phyloP scores from a whole-genome alignment of 83 land plant species.

The Picea mariana region DNA sequence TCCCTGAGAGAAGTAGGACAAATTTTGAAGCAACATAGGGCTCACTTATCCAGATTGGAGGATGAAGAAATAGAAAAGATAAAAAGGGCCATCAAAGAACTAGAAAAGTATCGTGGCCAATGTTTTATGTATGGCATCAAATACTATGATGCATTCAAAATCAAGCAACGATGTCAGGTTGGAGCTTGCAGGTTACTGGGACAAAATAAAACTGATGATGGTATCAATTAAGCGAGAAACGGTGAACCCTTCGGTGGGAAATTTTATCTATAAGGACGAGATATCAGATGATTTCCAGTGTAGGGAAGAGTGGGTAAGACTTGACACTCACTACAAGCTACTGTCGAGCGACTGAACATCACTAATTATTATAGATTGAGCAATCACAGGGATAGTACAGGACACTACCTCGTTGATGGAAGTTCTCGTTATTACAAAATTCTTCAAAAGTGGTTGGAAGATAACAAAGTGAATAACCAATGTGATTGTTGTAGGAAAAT shows the following conservation, averaged over 20 bases:
- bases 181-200: slow-evolving; percentile 55
- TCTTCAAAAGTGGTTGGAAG: no score
- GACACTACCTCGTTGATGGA: no score
- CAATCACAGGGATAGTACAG: no score
- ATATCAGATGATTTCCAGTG: slow-evolving; percentile 59
- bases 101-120: slow-evolving; percentile 25
- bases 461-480: no score
- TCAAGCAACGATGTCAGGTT: slow-evolving; percentile 26
- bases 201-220: slow-evolving; percentile 35
- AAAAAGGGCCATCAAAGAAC: slow-evolving; percentile 2
- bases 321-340: slow-evolving; percentile 48
- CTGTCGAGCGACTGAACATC: slow-evolving; percentile 74
- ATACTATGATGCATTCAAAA: no score
- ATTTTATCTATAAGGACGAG: slow-evolving; percentile 43
- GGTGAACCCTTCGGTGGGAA: neutral
- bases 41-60: slow-evolving; percentile 8
- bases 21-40: slow-evolving; percentile 31
- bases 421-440: no score
- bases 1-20: no score
- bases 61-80: slow-evolving; percentile 19
- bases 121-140: slow-evolving; percentile 30
- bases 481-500: no score
- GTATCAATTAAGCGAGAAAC: no score
- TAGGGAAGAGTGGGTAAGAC: slow-evolving; percentile 35
- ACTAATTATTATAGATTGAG: no score